Evolutionary conservation across 306 rosid genomes (phyloP).

Genomic region (Vigna hirtella): DNA sequence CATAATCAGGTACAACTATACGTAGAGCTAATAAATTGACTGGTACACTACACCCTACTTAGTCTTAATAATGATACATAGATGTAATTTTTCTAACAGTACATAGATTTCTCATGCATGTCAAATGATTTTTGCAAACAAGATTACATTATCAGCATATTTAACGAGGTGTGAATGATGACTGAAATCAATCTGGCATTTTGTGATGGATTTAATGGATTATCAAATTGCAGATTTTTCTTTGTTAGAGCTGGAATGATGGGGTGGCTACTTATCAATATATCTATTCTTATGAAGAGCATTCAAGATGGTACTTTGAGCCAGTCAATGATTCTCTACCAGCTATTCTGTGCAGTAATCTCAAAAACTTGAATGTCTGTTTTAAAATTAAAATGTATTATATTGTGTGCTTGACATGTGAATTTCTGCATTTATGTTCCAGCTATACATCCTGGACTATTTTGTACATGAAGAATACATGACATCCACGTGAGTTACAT

Average conservation of each 20-base stretch:
- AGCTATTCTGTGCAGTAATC: constrained; percentile 80
- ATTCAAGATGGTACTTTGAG: constrained; percentile 64
- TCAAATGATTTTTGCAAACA: constrained; percentile 23
- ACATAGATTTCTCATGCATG: constrained; percentile 3
- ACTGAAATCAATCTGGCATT: constrained; percentile 38
- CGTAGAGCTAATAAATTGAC: too few relatives aligned
- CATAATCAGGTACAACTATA: too few relatives aligned
- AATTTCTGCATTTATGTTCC: constrained; percentile 45
- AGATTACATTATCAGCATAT: constrained; percentile 20
- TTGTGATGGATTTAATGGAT: constrained; percentile 21
- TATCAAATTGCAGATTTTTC: constrained; percentile 77
- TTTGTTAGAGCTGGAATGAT: constrained; percentile 99
- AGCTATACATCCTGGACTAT: constrained; percentile 92
- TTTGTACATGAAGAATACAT: constrained; percentile 93
- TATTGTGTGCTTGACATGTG: constrained; percentile 11
- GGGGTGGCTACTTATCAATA: constrained; percentile 93
- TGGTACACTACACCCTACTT: too few relatives aligned
- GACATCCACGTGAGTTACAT: constrained; percentile 82
- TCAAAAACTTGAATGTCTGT: constrained; percentile 43
- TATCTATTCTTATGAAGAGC: constrained; percentile 80
- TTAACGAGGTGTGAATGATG: constrained; percentile 24
- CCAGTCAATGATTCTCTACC: constrained; percentile 87
- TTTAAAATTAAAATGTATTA: background rate
- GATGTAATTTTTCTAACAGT: too few relatives aligned
- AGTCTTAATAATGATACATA: too few relatives aligned